Conservation (phyloP, 2,329 filamentous ascomycete genomes). For the Claviceps humidiphila region DNA sequence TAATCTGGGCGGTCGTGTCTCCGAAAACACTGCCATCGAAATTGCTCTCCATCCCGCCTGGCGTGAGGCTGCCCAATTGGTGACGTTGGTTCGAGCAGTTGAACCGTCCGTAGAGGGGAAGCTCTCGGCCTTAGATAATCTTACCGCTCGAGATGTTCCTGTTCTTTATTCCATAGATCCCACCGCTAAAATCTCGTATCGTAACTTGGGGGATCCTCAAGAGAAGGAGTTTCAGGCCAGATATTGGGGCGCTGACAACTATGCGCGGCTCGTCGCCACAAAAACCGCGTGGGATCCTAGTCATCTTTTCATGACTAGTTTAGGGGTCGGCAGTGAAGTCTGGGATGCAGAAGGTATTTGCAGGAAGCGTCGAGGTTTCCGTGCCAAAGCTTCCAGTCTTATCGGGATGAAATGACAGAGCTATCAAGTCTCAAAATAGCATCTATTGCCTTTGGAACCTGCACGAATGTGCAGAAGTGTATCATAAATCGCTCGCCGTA, state of each 20-base stretch:
- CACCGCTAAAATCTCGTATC: not conserved
- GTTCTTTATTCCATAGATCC: not conserved
- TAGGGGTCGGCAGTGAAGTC: not conserved
- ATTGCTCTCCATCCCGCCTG: slow-evolving; percentile 1
- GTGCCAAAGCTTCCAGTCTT: no score
- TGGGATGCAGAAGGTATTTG: not conserved
- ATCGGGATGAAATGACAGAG: not conserved
- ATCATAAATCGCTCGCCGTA: no score
- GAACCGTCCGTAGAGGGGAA: not conserved
- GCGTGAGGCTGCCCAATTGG: not conserved
- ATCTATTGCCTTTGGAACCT: not conserved
- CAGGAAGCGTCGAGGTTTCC: not conserved
- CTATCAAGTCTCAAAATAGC: not conserved
- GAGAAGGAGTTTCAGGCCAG: not conserved
- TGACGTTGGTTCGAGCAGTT: not conserved
- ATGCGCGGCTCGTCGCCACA: not conserved
- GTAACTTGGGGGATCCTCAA: not conserved
- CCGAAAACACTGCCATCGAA: not conserved
- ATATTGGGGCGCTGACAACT: not conserved
- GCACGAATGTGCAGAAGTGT: not conserved
- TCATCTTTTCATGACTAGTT: not conserved
- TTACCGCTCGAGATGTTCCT: not conserved
- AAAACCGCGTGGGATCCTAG: not conserved
- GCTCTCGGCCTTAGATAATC: not conserved
- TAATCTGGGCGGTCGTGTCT: not conserved